Percentiles rank a stretch among this genome's conserved stretches.
Conservation (phyloP, 2,329 filamentous ascomycete genomes). For the Aspergillus neotritici region DNA sequence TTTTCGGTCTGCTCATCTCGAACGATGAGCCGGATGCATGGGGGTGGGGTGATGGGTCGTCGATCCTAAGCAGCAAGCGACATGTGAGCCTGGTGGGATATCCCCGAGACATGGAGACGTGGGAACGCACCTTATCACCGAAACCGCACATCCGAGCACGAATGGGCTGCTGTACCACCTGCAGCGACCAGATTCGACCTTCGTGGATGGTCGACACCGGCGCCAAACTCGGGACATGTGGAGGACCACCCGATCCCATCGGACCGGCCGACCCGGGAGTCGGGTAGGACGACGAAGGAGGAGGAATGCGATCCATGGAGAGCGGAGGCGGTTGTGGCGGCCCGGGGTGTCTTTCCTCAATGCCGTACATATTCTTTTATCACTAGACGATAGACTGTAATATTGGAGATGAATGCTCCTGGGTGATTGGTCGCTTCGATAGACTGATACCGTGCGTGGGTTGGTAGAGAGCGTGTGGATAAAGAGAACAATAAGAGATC, state of each 20-base stretch:
- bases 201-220: conserved; percentile 38
- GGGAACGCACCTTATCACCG: conserved; percentile 74
- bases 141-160: conserved; percentile 98
- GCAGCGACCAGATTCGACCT: conserved; percentile 53
- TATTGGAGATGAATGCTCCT: conserved; percentile 8
- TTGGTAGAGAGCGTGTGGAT: conserved; percentile 1
- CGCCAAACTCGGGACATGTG: conserved; percentile 31
- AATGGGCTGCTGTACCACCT: conserved; percentile 83
- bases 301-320: conserved; percentile 38
- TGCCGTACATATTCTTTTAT: conserved; percentile 33
- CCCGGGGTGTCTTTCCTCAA: conserved; percentile 34
- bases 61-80: conserved; percentile 65
- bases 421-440: background rate
- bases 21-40: conserved; percentile 79
- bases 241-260: conserved; percentile 27
- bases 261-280: conserved; percentile 30
- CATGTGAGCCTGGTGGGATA: background rate
- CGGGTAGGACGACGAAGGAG: conserved; percentile 31
- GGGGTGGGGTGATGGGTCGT: conserved; percentile 89
- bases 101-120: background rate
- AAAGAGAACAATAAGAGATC: background rate
- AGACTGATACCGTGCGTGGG: too few relatives aligned
- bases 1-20: conserved; percentile 67
- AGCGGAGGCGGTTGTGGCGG: conserved; percentile 34
- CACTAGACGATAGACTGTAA: conserved; percentile 19